Percentiles rank a stretch among this genome's conserved stretches.
Conservation (phyloP, 1,139 yeast species). For the Zygosaccharomyces pseudobailii region DNA sequence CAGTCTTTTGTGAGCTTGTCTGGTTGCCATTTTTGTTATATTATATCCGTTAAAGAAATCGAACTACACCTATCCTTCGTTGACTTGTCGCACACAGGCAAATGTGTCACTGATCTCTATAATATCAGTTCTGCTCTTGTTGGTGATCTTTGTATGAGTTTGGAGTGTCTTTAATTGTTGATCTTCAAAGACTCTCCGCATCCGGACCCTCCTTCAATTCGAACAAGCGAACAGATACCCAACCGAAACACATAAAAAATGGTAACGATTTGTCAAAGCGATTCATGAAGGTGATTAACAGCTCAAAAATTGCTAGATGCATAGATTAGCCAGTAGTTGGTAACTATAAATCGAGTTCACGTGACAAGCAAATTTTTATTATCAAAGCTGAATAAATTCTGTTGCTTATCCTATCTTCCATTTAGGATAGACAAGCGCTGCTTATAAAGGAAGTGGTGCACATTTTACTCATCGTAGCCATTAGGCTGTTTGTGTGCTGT, state of each 20-base stretch:
- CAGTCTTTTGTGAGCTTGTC: slow-evolving; percentile 45
- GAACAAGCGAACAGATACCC: background rate
- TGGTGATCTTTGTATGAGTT: background rate
- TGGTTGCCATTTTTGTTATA: slow-evolving; percentile 44
- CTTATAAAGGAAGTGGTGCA: background rate
- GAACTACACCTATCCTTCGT: background rate
- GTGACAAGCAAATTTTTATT: background rate
- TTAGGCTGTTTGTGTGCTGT: background rate
- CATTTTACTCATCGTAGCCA: background rate
- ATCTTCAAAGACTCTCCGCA: background rate
- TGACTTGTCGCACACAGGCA: background rate
- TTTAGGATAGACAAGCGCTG: background rate
- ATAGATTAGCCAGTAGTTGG: background rate
- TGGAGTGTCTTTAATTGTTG: background rate
- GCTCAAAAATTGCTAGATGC: no score
- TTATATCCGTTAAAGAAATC: background rate
- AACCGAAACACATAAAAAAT: background rate
- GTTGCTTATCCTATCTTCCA: background rate
- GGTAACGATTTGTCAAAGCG: background rate
- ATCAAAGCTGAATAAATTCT: background rate
- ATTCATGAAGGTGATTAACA: no score
- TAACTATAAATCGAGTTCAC: background rate
- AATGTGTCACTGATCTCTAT: background rate
- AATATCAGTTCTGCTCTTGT: background rate
- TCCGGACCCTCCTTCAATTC: background rate